Evolutionary conservation across 2,329 filamentous ascomycete species (phyloP).

Genomic region (Colletotrichum cuscutae): DNA sequence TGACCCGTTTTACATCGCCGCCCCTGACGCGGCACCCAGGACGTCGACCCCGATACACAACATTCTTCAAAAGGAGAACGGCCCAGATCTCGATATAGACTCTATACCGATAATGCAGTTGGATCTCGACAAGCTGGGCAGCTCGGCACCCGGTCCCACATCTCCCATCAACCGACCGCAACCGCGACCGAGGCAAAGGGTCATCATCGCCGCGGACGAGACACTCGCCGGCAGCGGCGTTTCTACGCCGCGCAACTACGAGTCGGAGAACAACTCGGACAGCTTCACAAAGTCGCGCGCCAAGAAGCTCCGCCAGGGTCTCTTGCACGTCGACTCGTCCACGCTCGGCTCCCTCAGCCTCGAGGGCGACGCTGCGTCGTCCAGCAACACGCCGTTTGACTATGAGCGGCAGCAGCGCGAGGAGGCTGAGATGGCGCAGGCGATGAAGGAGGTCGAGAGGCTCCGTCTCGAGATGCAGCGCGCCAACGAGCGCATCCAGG

Average conservation of each 20-base stretch:
- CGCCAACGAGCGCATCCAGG: slow-evolving; percentile 78
- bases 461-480: slow-evolving; percentile 90
- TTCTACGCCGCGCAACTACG: slow-evolving; percentile 61
- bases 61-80: slow-evolving; percentile 78
- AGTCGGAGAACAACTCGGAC: slow-evolving; percentile 64
- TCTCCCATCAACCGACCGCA: slow-evolving; percentile 45
- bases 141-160: slow-evolving; percentile 38
- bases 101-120: slow-evolving; percentile 96
- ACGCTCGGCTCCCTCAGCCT: slow-evolving; percentile 80
- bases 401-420: slow-evolving; percentile 77
- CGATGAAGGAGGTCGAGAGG: slow-evolving; percentile 88
- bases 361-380: slow-evolving; percentile 58
- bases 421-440: slow-evolving; percentile 88
- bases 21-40: slow-evolving; percentile 62
- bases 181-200: slow-evolving; percentile 64
- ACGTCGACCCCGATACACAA: slow-evolving; percentile 82
- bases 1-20: slow-evolving; percentile 92
- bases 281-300: slow-evolving; percentile 58
- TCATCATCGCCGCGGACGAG: slow-evolving; percentile 79
- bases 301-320: slow-evolving; percentile 66
- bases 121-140: slow-evolving; percentile 71
- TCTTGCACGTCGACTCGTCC: slow-evolving; percentile 90
- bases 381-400: slow-evolving; percentile 54
- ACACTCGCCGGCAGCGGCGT: slow-evolving; percentile 68
- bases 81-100: slow-evolving; percentile 87